Evolutionary conservation across 768 basidiomycete species (phyloP).

Genomic region (Lepiota venenata): DNA sequence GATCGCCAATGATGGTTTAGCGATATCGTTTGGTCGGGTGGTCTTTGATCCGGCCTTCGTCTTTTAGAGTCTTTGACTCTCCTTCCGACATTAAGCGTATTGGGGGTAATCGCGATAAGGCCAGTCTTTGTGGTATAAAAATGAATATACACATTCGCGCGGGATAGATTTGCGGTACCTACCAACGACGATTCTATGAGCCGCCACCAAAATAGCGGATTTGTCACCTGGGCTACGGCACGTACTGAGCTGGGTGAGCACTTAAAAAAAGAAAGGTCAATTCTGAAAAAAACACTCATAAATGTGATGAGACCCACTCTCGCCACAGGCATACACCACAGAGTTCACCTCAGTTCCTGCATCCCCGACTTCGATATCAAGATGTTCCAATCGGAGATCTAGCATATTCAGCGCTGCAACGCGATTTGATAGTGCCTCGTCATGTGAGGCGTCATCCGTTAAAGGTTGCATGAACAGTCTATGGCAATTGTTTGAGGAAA

Average conservation of each 20-base stretch:
- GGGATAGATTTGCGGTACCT: conserved; percentile 20
- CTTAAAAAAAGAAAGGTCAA: conserved; percentile 14
- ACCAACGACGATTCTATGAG: conserved; percentile 89
- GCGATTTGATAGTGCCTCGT: conserved; percentile 84
- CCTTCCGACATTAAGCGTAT: conserved; percentile 68
- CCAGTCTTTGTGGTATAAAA: conserved; percentile 52
- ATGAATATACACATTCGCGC: background rate
- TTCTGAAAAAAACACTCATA: too few species aligned
- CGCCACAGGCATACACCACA: conserved; percentile 72
- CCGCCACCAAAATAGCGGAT: conserved; percentile 72
- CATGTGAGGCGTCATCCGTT: conserved; percentile 77
- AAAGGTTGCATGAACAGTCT: conserved; percentile 75
- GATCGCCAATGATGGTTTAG: background rate
- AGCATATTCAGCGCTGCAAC: conserved; percentile 91
- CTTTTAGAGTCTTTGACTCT: conserved; percentile 20
- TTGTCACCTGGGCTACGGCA: conserved; percentile 71
- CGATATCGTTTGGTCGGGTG: background rate
- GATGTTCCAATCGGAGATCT: conserved; percentile 83
- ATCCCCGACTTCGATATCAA: conserved; percentile 78
- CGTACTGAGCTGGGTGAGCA: conserved; percentile 35
- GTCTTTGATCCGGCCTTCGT: conserved; percentile 3
- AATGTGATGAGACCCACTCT: conserved; percentile 60
- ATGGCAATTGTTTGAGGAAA: background rate
- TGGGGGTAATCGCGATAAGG: conserved; percentile 66
- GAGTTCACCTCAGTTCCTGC: conserved; percentile 48